Base-by-base conservation (phyloP, 2,329 filamentous ascomycete genomes). In the Fonsecaea pugnacius region DNA sequence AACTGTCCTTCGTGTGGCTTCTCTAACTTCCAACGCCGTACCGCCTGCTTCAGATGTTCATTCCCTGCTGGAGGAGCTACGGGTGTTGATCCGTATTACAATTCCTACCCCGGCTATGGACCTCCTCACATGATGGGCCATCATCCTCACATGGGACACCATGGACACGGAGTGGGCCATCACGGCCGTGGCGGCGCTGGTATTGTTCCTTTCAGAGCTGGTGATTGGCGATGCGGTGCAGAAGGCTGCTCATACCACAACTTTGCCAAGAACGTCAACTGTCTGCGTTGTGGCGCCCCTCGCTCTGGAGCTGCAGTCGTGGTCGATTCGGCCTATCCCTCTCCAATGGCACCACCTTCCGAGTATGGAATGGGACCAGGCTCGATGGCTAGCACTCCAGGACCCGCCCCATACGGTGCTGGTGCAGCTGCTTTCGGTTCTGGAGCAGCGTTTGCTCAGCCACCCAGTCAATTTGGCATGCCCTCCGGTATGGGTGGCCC, bases 181-280 rank as follows among this genome's bases (percentile, higher is more conserved):
- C 82, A 85, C 68, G 80, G 82, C 63, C 82, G 90, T 66, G 90
- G 82, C 51, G 84, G 91, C 68, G 90, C 91, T 71, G 90, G 91
- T 61, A 90, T 92, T 54, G 95, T 99, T 50, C 95, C 95, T 16
- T 99, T 99, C 89, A 91, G 95, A 74, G 95, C 95, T 61, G 95
- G 95, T 74, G 95, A 99, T 75, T 99, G 95, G 95, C 97, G 97
- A 79, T 99, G 95, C 75, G 95, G 95, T 62, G 95, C 95, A 70
- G 95, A 99, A 75, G 92, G 93, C 40, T 99, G 95, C 76, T 92
- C 91, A 64, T 99, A 99, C 78, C 95, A 99, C 83, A 99, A 99
- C 82, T 99, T 99, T 76, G 95, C 95, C 67, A 99, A 99, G 86
- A 99, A 99, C 73, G 94, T 98, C 63, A 96, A 92, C 79, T 99